Evolutionary conservation across 495 filamentous ascomycete species (phyloP).

Genomic region (Baudoinia panamericana): DNA sequence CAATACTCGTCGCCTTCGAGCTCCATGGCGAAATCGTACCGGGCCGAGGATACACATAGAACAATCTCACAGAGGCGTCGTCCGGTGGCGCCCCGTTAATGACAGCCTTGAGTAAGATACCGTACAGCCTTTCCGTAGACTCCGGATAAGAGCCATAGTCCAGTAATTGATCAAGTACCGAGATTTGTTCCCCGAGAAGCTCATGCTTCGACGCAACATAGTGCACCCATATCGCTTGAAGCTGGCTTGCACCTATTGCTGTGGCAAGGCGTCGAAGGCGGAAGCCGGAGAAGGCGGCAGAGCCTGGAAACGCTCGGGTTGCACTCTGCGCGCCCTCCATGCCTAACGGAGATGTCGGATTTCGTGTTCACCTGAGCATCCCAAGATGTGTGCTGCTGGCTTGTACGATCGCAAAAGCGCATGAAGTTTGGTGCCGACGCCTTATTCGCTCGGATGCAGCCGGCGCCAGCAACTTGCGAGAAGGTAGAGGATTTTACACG

Average conservation of each 20-base stretch:
- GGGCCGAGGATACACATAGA: slow-evolving; percentile 63
- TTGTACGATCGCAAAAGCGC: too few species aligned
- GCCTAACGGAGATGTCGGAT: too few species aligned
- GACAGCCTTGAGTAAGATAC: slow-evolving; percentile 27
- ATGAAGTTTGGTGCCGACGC: too few species aligned
- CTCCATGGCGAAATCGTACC: slow-evolving; percentile 94
- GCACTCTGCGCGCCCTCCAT: slow-evolving; percentile 23
- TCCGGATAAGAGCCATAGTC: slow-evolving; percentile 46
- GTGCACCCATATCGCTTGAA: slow-evolving; percentile 53
- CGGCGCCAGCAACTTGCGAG: too few species aligned
- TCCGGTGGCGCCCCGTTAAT: slow-evolving; percentile 28
- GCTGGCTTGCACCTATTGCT: slow-evolving; percentile 39
- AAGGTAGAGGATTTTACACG: too few species aligned
- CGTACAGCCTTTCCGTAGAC: slow-evolving; percentile 23
- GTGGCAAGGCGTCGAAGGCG: slow-evolving; percentile 27
- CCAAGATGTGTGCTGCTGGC: too few species aligned
- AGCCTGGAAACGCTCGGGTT: slow-evolving; percentile 24
- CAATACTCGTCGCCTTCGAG: slow-evolving; percentile 86
- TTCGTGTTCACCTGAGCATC: too few species aligned
- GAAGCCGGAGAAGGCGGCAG: slow-evolving; percentile 30
- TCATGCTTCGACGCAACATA: slow-evolving; percentile 30
- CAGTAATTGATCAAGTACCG: slow-evolving; percentile 46
- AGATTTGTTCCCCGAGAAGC: slow-evolving; percentile 30
- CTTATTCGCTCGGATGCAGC: too few species aligned
- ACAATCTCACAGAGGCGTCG: slow-evolving; percentile 33